phyloP scores from a whole-genome alignment of 148 eudicot genomes.

The Nepenthes mirabilis region DNA sequence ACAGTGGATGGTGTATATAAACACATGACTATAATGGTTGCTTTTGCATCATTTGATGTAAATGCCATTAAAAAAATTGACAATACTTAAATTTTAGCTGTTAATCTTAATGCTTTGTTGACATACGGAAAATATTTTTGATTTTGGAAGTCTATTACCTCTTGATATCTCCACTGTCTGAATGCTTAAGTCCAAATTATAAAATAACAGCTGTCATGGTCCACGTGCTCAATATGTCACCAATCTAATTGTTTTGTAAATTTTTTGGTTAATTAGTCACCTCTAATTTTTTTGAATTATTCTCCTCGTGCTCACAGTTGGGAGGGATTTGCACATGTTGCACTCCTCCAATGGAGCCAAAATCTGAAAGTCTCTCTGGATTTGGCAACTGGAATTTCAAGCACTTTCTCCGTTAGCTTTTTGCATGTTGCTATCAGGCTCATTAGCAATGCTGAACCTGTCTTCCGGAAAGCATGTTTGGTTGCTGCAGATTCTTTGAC shows the following conservation, averaged over 20 bases:
- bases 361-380: slow-evolving; percentile 7
- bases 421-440: slow-evolving; percentile 53
- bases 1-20: too few relatives aligned
- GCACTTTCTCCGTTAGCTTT: slow-evolving; percentile 28
- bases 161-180: too few relatives aligned
- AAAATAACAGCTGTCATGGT: too few relatives aligned
- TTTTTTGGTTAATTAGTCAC: background rate
- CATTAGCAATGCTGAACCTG: slow-evolving; percentile 32
- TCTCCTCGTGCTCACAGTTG: slow-evolving; percentile 30
- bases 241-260: background rate
- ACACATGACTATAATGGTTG: too few relatives aligned
- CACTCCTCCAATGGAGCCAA: slow-evolving; percentile 49
- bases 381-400: slow-evolving; percentile 11
- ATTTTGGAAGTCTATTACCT: too few relatives aligned
- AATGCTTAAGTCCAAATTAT: too few relatives aligned
- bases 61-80: too few relatives aligned
- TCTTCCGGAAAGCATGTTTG: slow-evolving; percentile 69
- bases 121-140: too few relatives aligned
- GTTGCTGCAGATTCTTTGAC: slow-evolving; percentile 46
- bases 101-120: too few relatives aligned
- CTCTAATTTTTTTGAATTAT: background rate
- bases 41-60: too few relatives aligned
- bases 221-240: background rate
- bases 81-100: too few relatives aligned
- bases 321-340: slow-evolving; percentile 85